phyloP scores from a whole-genome alignment of 495 filamentous ascomycete genomes.

The Talaromyces wortmannii region DNA sequence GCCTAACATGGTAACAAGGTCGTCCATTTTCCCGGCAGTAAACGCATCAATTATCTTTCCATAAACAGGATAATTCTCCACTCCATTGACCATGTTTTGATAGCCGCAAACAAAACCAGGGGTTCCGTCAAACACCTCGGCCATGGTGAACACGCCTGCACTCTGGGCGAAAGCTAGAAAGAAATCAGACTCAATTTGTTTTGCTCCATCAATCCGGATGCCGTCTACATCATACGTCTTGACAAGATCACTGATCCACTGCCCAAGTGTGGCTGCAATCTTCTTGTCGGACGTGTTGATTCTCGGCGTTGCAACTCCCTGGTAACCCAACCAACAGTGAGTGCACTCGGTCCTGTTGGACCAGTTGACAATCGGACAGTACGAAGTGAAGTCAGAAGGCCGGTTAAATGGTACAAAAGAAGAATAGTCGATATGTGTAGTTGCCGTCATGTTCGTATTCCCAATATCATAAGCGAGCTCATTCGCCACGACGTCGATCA shows the following conservation, averaged over 20 bases:
- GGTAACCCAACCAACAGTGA: constrained; percentile 52
- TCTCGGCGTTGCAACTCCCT: constrained; percentile 53
- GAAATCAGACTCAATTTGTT: constrained; percentile 56
- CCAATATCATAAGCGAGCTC: constrained; percentile 53
- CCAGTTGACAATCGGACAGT: constrained; percentile 47
- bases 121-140: constrained; percentile 55
- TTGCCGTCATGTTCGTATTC: constrained; percentile 12
- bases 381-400: constrained; percentile 49
- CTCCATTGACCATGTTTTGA: constrained; percentile 45
- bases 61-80: constrained; percentile 57
- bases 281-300: constrained; percentile 49
- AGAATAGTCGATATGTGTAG: constrained; percentile 43
- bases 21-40: constrained; percentile 41
- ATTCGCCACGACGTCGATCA: constrained; percentile 66
- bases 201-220: constrained; percentile 60
- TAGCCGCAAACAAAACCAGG: constrained; percentile 48
- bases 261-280: constrained; percentile 44
- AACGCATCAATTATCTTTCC: constrained; percentile 51
- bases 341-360: constrained; percentile 10
- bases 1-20: constrained; percentile 42
- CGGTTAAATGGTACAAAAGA: constrained; percentile 53
- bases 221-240: constrained; percentile 62
- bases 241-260: constrained; percentile 55
- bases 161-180: constrained; percentile 47
- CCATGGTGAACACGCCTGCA: constrained; percentile 53